A percentile compares a stretch with the other conserved stretches of the same genome.
phyloP scores from a whole-genome alignment of 306 rosid species.

The Citrullus colocynthis region DNA sequence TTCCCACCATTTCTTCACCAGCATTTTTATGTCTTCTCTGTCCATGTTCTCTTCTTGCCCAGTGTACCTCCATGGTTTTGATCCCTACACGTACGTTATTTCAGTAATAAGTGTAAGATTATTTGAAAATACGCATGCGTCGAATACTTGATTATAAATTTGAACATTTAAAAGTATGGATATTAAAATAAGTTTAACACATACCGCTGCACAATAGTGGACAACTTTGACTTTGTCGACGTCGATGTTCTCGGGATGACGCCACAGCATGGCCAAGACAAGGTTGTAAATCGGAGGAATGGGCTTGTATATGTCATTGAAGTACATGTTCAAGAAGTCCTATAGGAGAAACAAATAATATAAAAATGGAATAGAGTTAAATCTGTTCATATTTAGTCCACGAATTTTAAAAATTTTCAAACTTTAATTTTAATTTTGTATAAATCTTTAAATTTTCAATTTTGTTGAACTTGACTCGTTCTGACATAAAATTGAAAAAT shows the following conservation, averaged over 20 bases:
- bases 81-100: conserved; percentile 11
- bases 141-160: no score
- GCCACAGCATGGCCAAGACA: conserved; percentile 39
- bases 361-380: no score
- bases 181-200: not conserved
- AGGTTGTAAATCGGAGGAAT: conserved; percentile 32
- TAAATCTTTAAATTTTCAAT: no score
- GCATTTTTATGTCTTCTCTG: conserved; percentile 36
- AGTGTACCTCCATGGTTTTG: conserved; percentile 47
- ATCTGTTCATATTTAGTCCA: no score
- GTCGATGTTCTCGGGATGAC: conserved; percentile 39
- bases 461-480: no score
- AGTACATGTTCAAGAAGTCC: conserved; percentile 38
- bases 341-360: not conserved
- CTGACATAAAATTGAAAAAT: no score
- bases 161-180: no score
- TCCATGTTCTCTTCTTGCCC: conserved; percentile 36
- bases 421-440: no score
- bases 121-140: no score
- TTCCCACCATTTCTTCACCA: conserved; percentile 41
- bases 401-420: no score
- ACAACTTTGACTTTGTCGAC: conserved; percentile 27
- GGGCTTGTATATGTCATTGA: conserved; percentile 29
- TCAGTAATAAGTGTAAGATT: not conserved
- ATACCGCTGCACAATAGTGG: conserved; percentile 37